These are phyloP conservation scores for Xylaria sp. DNA, from an alignment of 2,329 filamentous ascomycete genomes.

Conservation along the genomic window DNA sequence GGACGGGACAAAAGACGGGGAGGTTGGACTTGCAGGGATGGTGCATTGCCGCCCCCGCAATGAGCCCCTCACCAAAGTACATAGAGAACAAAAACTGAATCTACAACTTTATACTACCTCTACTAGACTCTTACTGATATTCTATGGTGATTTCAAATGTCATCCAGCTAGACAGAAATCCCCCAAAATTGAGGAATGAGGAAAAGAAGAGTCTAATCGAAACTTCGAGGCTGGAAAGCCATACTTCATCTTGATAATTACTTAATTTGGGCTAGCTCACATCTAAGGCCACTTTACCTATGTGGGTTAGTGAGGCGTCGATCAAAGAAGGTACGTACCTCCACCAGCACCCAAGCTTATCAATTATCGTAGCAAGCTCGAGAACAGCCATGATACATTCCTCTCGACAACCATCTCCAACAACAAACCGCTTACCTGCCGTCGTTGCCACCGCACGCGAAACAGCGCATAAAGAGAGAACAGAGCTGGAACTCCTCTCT, in stretches of 20 bases:
- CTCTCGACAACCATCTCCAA: neutral
- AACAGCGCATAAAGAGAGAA: neutral
- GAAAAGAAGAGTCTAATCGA: too few species aligned
- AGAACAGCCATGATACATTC: neutral
- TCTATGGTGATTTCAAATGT: too few species aligned
- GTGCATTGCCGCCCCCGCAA: conserved; percentile 16
- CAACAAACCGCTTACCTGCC: neutral
- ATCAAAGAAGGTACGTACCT: neutral
- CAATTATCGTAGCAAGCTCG: neutral
- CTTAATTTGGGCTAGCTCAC: too few species aligned
- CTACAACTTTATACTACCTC: too few species aligned
- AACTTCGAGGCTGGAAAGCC: too few species aligned
- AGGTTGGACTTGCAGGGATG: conserved; percentile 16
- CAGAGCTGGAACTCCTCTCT: neutral
- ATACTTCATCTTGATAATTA: too few species aligned
- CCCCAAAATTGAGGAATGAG: too few species aligned
- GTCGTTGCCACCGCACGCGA: neutral
- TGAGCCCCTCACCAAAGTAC: conserved; percentile 28
- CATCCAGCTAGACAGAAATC: too few species aligned
- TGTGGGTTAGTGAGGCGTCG: too few species aligned
- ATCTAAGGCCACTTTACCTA: too few species aligned
- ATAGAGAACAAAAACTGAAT: too few species aligned
- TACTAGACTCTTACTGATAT: too few species aligned
- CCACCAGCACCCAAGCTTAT: neutral
- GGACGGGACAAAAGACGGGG: conserved; percentile 1